A percentile compares a stretch with the other conserved stretches of the same genome.
phyloP scores from a whole-genome alignment of 2,329 filamentous ascomycete genomes.

The Diaporthe caulivora region DNA sequence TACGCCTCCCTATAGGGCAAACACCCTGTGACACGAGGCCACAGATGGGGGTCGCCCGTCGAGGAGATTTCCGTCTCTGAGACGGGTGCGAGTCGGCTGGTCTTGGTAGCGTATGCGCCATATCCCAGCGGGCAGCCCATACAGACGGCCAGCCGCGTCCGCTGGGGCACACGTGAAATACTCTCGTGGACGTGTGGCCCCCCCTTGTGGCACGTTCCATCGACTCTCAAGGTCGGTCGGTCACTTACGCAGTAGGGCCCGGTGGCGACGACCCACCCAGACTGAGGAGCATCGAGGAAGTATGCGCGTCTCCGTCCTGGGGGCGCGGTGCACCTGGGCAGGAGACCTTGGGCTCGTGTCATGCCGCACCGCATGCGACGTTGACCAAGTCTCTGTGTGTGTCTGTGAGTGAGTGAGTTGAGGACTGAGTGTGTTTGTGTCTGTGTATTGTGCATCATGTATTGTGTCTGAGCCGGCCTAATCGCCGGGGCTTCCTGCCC shows the following conservation, averaged over 20 bases:
- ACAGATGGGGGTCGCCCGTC: neutral
- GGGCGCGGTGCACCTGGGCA: neutral
- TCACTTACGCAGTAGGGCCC: neutral
- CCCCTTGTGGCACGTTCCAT: conserved; percentile 6
- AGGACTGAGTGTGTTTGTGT: neutral
- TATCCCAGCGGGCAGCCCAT: neutral
- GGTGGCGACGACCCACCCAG: neutral
- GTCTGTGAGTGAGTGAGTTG: neutral
- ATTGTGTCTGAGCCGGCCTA: conserved; percentile 7
- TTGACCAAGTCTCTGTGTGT: neutral
- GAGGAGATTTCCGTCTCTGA: neutral
- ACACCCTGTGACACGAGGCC: conserved; percentile 5
- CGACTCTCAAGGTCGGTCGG: neutral
- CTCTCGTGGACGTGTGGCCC: neutral
- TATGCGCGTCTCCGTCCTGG: conserved; percentile 3
- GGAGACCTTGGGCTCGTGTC: neutral
- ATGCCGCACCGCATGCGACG: conserved; percentile 8
- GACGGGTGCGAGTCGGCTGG: neutral
- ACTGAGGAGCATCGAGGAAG: neutral
- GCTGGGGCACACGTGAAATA: conserved; percentile 24
- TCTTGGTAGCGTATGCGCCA: neutral
- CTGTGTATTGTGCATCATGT: neutral
- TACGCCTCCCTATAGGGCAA: conserved; percentile 7
- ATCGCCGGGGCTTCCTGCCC: conserved; percentile 5
- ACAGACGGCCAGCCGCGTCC: conserved; percentile 21